Evolutionary conservation across 345 rosid genomes (phyloP).

Genomic region (Odontarrhena argentea): DNA sequence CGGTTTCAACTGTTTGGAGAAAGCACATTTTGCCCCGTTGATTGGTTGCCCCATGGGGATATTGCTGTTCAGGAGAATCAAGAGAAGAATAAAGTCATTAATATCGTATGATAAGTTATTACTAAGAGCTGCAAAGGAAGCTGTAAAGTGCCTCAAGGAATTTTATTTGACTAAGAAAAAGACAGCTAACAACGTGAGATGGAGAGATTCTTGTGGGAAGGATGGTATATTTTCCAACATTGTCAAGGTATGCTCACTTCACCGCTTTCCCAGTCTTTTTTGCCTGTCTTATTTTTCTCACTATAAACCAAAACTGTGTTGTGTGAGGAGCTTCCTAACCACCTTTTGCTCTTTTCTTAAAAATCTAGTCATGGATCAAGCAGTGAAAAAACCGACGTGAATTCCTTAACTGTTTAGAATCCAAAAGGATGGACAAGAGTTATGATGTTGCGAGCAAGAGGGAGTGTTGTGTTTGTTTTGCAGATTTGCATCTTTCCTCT

Average conservation of each 20-base stretch:
- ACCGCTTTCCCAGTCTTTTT: background rate
- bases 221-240: constrained; percentile 59
- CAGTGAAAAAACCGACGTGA: constrained; percentile 54
- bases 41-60: constrained; percentile 76
- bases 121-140: constrained; percentile 60
- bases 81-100: constrained; percentile 49
- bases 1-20: constrained; percentile 75
- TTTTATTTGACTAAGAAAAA: constrained; percentile 45
- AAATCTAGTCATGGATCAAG: constrained; percentile 53
- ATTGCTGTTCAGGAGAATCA: constrained; percentile 52
- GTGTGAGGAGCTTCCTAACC: constrained; percentile 10
- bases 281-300: background rate
- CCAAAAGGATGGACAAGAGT: constrained; percentile 49
- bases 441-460: constrained; percentile 52
- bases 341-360: constrained; percentile 7
- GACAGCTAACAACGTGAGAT: constrained; percentile 44
- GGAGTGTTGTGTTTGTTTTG: constrained; percentile 59
- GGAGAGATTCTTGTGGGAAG: constrained; percentile 57
- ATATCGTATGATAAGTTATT: constrained; percentile 70
- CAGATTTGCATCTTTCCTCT: constrained; percentile 71
- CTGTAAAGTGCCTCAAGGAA: constrained; percentile 63
- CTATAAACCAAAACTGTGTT: constrained; percentile 8
- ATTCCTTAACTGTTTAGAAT: constrained; percentile 46
- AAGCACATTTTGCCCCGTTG: constrained; percentile 62
- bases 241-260: constrained; percentile 51